Evolutionary conservation across 805 yeast species (phyloP).

Genomic region (Sugiyamaella mastotermitis): DNA sequence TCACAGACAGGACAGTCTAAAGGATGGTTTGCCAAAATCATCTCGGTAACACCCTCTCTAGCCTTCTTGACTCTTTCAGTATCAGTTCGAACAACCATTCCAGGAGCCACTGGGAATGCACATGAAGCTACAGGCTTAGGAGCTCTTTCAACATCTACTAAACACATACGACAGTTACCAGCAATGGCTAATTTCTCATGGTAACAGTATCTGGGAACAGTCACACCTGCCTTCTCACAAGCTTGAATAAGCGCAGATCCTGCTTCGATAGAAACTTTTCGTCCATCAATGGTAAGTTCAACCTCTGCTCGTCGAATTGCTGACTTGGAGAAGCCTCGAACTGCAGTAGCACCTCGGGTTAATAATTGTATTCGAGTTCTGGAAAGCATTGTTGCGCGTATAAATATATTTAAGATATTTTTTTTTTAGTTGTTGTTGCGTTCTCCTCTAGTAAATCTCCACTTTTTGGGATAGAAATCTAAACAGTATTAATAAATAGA

Average conservation of each 20-base stretch:
- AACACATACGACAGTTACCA: conserved; percentile 91
- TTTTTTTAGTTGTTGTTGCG: neutral
- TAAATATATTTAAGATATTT: neutral
- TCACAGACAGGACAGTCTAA: conserved; percentile 90
- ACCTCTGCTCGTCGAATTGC: conserved; percentile 45
- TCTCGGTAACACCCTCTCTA: conserved; percentile 86
- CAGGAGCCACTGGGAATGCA: conserved; percentile 86
- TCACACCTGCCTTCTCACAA: conserved; percentile 84
- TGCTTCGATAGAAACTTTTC: conserved; percentile 70
- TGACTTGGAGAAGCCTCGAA: conserved; percentile 31
- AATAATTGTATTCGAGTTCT: neutral
- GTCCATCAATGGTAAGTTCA: conserved; percentile 56
- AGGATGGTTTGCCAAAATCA: conserved; percentile 83
- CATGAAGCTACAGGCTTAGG: conserved; percentile 88
- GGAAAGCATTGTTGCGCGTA: neutral
- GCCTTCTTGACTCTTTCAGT: conserved; percentile 74
- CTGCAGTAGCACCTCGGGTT: neutral
- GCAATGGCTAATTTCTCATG: conserved; percentile 88
- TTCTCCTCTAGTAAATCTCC: too few species aligned
- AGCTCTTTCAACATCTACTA: conserved; percentile 82
- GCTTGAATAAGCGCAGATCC: conserved; percentile 88
- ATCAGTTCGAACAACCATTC: conserved; percentile 81
- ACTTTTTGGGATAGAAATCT: too few species aligned
- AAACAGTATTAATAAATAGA: too few species aligned
- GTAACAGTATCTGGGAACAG: conserved; percentile 84